Percentiles rank a stretch among this genome's conserved stretches.
Evolutionary conservation across 2,329 filamentous ascomycete genomes (phyloP).

Genomic region (Cercospora sojina): DNA sequence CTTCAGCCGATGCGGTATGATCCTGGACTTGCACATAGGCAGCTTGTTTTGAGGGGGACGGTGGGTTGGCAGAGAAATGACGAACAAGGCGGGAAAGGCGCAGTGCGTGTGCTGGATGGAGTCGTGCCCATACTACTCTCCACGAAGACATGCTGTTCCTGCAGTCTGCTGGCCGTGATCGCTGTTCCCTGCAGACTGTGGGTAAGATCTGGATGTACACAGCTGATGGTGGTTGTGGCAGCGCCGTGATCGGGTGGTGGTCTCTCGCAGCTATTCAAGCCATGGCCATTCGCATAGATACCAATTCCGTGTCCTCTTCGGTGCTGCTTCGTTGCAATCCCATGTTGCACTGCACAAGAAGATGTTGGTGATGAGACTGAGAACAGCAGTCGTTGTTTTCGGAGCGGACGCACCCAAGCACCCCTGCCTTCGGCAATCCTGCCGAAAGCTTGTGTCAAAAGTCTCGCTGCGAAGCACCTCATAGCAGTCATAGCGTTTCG

Average conservation of each 20-base stretch:
- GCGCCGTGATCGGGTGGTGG: not conserved
- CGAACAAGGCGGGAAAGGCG: not conserved
- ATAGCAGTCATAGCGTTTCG: slow-evolving; percentile 10
- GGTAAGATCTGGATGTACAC: not conserved
- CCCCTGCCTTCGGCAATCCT: slow-evolving; percentile 4
- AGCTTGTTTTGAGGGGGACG: not conserved
- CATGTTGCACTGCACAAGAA: slow-evolving; percentile 31
- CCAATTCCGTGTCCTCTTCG: not conserved
- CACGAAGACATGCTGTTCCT: not conserved
- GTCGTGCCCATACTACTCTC: not conserved
- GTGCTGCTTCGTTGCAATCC: not conserved
- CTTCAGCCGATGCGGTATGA: not conserved
- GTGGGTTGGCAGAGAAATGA: not conserved
- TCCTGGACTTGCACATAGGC: not conserved
- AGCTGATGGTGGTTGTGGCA: not conserved
- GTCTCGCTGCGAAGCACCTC: not conserved
- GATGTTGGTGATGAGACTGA: slow-evolving; percentile 29
- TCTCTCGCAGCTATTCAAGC: not conserved
- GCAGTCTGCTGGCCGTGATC: not conserved
- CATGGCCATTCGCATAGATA: not conserved
- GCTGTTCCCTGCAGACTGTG: not conserved
- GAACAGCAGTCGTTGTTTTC: slow-evolving; percentile 21
- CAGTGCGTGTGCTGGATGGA: not conserved
- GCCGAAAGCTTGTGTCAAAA: slow-evolving; percentile 11
- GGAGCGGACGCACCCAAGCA: slow-evolving; percentile 28